phyloP scores from a whole-genome alignment of 1,284 basidiomycete genomes.

The Trichosporon sp. region DNA sequence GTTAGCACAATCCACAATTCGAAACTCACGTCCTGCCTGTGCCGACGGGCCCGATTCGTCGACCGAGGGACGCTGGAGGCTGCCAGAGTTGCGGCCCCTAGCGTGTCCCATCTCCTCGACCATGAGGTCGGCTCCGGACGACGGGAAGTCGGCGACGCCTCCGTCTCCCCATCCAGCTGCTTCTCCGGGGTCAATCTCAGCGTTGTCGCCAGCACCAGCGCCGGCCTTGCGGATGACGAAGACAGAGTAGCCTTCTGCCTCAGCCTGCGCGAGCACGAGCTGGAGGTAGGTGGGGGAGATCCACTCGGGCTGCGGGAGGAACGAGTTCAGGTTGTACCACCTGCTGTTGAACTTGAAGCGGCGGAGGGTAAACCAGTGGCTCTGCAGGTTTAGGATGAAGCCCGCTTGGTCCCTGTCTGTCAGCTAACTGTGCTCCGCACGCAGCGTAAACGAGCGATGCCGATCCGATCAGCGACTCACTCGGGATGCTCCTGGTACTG shows the following conservation, averaged over 20 bases:
- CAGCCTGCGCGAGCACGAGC: slow-evolving; percentile 81
- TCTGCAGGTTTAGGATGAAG: slow-evolving; percentile 79
- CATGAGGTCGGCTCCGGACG: slow-evolving; percentile 42
- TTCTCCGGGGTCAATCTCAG: slow-evolving; percentile 23
- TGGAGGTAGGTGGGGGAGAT: slow-evolving; percentile 75
- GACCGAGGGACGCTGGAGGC: not conserved
- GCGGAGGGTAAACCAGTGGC: slow-evolving; percentile 85
- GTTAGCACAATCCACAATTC: not conserved
- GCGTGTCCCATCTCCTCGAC: slow-evolving; percentile 43
- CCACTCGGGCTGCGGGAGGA: slow-evolving; percentile 68
- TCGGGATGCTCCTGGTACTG: slow-evolving; percentile 70
- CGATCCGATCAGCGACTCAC: slow-evolving; percentile 52
- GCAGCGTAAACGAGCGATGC: not conserved
- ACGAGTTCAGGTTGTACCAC: slow-evolving; percentile 93
- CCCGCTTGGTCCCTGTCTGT: slow-evolving; percentile 66
- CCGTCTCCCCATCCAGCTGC: slow-evolving; percentile 43
- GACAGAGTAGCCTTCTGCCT: slow-evolving; percentile 82
- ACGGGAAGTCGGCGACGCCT: slow-evolving; percentile 40
- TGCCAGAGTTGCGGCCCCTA: slow-evolving; percentile 24
- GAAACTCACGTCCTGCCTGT: slow-evolving; percentile 20
- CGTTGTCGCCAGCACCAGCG: slow-evolving; percentile 20
- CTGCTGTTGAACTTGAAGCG: slow-evolving; percentile 60
- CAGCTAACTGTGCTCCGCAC: not conserved
- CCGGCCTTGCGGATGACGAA: slow-evolving; percentile 61
- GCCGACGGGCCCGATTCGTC: not conserved